These are phyloP conservation scores for Acer yangbiense DNA, from an alignment of 345 rosid genomes.

Conservation along the genomic window DNA sequence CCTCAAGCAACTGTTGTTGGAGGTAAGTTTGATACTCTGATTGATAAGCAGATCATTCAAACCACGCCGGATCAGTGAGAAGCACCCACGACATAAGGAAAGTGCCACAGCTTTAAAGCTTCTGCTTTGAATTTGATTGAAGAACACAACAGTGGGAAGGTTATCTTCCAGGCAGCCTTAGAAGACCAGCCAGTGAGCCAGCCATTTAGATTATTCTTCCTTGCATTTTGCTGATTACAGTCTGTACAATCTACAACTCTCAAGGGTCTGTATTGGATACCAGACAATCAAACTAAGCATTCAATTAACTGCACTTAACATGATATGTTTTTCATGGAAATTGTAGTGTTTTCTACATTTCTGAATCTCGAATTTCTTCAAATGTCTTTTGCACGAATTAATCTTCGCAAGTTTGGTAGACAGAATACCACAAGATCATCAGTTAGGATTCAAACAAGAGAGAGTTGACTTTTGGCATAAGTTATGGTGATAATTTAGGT, in stretches of 20 bases:
- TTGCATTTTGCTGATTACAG: neutral
- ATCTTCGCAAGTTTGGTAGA: neutral
- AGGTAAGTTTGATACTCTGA: neutral
- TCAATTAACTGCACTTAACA: neutral
- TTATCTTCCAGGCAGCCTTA: neutral
- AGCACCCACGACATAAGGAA: neutral
- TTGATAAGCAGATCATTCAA: neutral
- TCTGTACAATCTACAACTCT: too few species aligned
- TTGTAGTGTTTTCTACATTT: neutral
- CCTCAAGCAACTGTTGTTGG: neutral
- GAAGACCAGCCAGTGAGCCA: neutral
- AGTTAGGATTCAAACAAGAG: neutral
- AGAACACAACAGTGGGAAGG: neutral
- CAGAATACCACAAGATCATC: neutral
- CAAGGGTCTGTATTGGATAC: too few species aligned
- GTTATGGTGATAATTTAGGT: neutral
- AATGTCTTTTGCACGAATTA: too few species aligned
- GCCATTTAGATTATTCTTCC: neutral
- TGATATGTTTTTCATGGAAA: neutral
- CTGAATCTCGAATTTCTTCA: neutral
- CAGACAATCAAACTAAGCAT: neutral
- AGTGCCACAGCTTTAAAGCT: neutral
- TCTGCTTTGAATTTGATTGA: neutral
- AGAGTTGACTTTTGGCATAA: neutral
- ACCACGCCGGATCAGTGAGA: neutral